A percentile compares a stretch with the other conserved stretches of the same genome.
phyloP scores from a whole-genome alignment of 2,329 filamentous ascomycete species.

The Aspergillus eucalypticola region DNA sequence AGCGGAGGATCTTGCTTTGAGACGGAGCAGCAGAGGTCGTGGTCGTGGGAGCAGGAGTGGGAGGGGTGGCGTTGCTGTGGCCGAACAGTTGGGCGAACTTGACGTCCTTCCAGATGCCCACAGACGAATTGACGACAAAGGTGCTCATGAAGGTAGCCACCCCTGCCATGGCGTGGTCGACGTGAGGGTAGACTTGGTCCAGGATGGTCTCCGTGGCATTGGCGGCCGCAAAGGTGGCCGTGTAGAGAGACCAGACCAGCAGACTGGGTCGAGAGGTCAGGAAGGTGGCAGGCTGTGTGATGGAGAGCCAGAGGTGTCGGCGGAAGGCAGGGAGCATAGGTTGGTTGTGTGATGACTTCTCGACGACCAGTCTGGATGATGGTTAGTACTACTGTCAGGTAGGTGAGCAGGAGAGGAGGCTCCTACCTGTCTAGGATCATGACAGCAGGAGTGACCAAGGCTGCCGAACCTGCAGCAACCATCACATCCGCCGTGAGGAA shows the following conservation, averaged over 20 bases:
- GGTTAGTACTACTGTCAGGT: slow-evolving; percentile 30
- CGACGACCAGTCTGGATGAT: slow-evolving; percentile 25
- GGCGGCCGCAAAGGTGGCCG: slow-evolving; percentile 80
- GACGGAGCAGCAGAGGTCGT: slow-evolving; percentile 6
- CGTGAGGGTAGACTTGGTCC: slow-evolving; percentile 58
- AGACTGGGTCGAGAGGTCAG: slow-evolving; percentile 40
- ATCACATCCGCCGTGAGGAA: slow-evolving; percentile 63
- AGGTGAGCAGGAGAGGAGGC: background rate
- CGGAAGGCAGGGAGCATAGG: slow-evolving; percentile 25
- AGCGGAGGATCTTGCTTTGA: slow-evolving; percentile 13
- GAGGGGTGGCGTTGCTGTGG: slow-evolving; percentile 3
- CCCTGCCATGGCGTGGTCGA: slow-evolving; percentile 55
- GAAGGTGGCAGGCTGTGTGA: slow-evolving; percentile 42
- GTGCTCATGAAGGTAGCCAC: slow-evolving; percentile 64
- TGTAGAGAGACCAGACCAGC: slow-evolving; percentile 63
- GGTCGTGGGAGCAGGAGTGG: slow-evolving; percentile 5
- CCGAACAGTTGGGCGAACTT: slow-evolving; percentile 68
- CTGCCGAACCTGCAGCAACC: slow-evolving; percentile 43
- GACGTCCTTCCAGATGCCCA: slow-evolving; percentile 36
- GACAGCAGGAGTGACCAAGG: slow-evolving; percentile 28
- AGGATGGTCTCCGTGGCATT: slow-evolving; percentile 76
- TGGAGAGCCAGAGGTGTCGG: slow-evolving; percentile 20
- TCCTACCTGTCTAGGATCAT: slow-evolving; percentile 42
- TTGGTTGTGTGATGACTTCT: slow-evolving; percentile 28
- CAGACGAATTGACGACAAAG: slow-evolving; percentile 33